A percentile compares a stretch with the other conserved stretches of the same genome.
Conservation (phyloP, 2,329 filamentous ascomycete species). For the Clonostachys rhizophaga region DNA sequence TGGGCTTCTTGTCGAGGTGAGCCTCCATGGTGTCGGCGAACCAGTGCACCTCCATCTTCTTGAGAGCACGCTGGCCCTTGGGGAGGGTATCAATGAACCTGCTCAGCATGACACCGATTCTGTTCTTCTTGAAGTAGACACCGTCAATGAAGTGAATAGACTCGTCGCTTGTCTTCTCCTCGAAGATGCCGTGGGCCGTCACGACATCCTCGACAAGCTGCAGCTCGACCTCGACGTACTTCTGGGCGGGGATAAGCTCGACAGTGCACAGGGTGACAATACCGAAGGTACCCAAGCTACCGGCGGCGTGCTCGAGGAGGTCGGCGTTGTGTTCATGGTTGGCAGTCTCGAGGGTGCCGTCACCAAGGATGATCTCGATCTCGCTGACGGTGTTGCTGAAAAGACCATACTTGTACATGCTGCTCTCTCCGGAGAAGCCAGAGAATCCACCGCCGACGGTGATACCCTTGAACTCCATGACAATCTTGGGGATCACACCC, state of each 20-base stretch:
- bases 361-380: slow-evolving; percentile 49
- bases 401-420: slow-evolving; percentile 51
- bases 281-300: slow-evolving; percentile 50
- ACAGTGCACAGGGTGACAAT: slow-evolving; percentile 50
- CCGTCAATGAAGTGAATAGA: slow-evolving; percentile 51
- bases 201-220: slow-evolving; percentile 23
- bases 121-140: slow-evolving; percentile 41
- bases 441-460: slow-evolving; percentile 54
- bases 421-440: slow-evolving; percentile 51
- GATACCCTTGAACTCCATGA: slow-evolving; percentile 57
- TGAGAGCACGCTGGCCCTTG: slow-evolving; percentile 37
- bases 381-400: slow-evolving; percentile 47
- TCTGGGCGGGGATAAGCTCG: slow-evolving; percentile 39
- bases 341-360: slow-evolving; percentile 41
- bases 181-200: slow-evolving; percentile 26
- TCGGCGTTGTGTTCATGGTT: slow-evolving; percentile 39
- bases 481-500: slow-evolving; percentile 48
- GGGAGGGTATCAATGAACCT: slow-evolving; percentile 31
- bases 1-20: slow-evolving; percentile 15
- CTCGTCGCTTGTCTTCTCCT: slow-evolving; percentile 16
- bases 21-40: slow-evolving; percentile 19
- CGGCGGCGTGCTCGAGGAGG: slow-evolving; percentile 46
- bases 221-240: slow-evolving; percentile 45
- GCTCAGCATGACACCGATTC: slow-evolving; percentile 46
- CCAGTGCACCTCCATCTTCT: slow-evolving; percentile 22